Percentiles rank a stretch among this genome's conserved stretches.
These are phyloP conservation scores for Xylaria palmicola DNA, from an alignment of 495 filamentous ascomycete species.

Conservation along the genomic window DNA sequence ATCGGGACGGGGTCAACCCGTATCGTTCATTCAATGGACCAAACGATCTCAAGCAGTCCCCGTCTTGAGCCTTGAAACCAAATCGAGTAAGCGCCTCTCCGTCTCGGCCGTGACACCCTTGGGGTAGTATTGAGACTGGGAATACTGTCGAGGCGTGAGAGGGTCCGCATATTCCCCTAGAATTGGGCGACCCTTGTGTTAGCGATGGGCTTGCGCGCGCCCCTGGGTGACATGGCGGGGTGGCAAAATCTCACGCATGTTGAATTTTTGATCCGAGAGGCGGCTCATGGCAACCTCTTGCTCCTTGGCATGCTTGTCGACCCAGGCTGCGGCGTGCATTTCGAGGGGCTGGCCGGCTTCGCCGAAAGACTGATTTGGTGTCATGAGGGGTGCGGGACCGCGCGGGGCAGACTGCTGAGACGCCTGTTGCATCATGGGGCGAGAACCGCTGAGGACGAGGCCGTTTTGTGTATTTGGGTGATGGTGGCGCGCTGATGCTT, in stretches of 20 bases:
- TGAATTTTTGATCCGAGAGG: constrained; percentile 42
- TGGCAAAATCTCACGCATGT: constrained; percentile 31
- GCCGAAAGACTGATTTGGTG: constrained; percentile 27
- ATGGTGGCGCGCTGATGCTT: neutral
- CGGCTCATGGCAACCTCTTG: constrained; percentile 38
- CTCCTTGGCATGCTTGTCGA: constrained; percentile 55
- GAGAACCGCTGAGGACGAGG: neutral
- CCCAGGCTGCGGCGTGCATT: constrained; percentile 23
- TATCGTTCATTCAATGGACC: neutral
- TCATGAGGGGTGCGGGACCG: constrained; percentile 21
- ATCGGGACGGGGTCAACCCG: too few relatives aligned
- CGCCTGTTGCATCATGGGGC: constrained; percentile 23
- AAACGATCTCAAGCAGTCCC: neutral
- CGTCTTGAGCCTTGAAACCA: constrained; percentile 34
- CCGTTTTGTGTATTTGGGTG: neutral
- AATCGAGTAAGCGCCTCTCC: constrained; percentile 30
- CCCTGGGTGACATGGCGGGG: neutral
- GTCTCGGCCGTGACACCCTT: constrained; percentile 32
- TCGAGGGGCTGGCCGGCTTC: constrained; percentile 20
- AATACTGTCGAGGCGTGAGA: constrained; percentile 31
- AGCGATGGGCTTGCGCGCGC: too few relatives aligned
- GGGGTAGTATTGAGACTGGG: constrained; percentile 33
- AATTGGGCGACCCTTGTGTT: neutral
- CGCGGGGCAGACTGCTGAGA: constrained; percentile 32
- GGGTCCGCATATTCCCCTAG: constrained; percentile 44